Conservation (phyloP, 2,329 filamentous ascomycete species). For the Coleophoma crateriformis region DNA sequence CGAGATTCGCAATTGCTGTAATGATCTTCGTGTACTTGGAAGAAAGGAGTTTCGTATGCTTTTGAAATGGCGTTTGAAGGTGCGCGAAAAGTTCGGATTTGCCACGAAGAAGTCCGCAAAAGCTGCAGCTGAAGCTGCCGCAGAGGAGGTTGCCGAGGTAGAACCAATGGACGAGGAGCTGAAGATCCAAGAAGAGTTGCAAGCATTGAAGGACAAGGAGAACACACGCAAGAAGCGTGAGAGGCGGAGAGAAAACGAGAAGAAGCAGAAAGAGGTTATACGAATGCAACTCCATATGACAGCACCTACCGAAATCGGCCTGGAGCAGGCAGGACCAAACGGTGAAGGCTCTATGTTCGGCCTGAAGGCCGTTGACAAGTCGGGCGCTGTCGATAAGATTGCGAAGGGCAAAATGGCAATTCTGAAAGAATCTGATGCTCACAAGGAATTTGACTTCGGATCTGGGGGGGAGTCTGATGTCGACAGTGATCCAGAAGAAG, state of each 20-base stretch:
- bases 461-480: constrained; percentile 50
- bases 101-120: constrained; percentile 55
- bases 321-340: constrained; percentile 75
- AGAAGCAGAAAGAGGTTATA: constrained; percentile 90
- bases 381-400: constrained; percentile 62
- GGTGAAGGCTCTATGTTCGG: constrained; percentile 84
- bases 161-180: constrained; percentile 94
- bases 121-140: constrained; percentile 28
- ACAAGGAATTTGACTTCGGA: constrained; percentile 56
- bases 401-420: constrained; percentile 74
- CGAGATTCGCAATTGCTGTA: constrained; percentile 74
- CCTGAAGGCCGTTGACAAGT: constrained; percentile 75
- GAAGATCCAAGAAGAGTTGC: constrained; percentile 80
- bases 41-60: constrained; percentile 91
- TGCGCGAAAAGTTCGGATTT: constrained; percentile 87
- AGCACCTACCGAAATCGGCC: constrained; percentile 89
- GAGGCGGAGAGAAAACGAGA: constrained; percentile 82
- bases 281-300: constrained; percentile 97
- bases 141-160: constrained; percentile 72
- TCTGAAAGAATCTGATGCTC: constrained; percentile 49
- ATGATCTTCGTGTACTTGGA: constrained; percentile 83
- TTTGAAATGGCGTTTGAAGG: constrained; percentile 82
- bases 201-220: constrained; percentile 76
- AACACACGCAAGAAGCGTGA: constrained; percentile 74
- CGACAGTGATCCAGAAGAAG: constrained; percentile 72